Base-by-base conservation (phyloP, 1,284 basidiomycete species). In the Anthracocystis panici-leucophaei region DNA sequence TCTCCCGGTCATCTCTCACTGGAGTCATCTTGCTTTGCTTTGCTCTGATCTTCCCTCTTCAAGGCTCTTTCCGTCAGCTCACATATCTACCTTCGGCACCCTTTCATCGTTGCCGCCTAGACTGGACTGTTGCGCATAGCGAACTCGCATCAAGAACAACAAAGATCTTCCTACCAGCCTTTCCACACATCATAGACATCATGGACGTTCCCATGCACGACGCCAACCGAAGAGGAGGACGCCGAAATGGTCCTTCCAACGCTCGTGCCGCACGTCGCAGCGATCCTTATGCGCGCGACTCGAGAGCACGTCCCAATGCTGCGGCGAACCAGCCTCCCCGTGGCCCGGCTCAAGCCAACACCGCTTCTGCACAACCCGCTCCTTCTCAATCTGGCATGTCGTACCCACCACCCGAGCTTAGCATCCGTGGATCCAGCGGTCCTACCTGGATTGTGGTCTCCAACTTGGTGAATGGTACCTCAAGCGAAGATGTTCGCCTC, bases 381-480 rank as follows among this genome's bases (percentile, higher is more conserved):
- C 45, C 40, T 21, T 38, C 53, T 27, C 59, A 56, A 7, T 23
- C 59, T 4, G 61, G 68, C 45, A 71, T 68, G 57, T 61, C 65
- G 18, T 72, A 72, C 20, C 77, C 79, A 31, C 77, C 80, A 9
- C 65, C 78, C 25, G 68, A 78, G 54, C 53, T 84, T 31, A 76
- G 52, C 72, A 84, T 84, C 58, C 73, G 76, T 6, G 83, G 83
- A 18, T 51, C 78, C 0, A 77, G 75, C 31, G 83, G 81, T 1
- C 79, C 81, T 0, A 81, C 81, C 9, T 77, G 75, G 75, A 69
- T 84, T n/a, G 56, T 82, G n/a, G 78, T 83, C 7, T 73, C 77
- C 9, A 84, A 84, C 53, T 67, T 84, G 11, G 72, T 78, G 11
- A 57, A 56, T 5, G 83, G 83, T 18, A 84, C 83, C 14, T 77